Evolutionary conservation across 2,329 filamentous ascomycete genomes (phyloP), one percentile per base, ranked within the genome.

Genomic region (Aplosporella prunicola): DNA sequence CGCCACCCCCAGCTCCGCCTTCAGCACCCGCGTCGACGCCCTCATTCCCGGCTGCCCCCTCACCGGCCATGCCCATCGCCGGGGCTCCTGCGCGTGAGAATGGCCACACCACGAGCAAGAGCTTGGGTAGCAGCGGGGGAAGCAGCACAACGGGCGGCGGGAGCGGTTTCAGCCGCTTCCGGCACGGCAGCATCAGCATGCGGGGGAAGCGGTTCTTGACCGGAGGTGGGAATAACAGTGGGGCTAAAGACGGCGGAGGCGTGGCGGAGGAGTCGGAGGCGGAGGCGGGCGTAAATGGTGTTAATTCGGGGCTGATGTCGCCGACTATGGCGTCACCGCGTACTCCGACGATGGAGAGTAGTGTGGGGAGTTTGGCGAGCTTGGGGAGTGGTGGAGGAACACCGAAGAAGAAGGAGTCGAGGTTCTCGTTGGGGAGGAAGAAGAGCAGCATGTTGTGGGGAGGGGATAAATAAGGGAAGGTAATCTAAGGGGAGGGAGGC

Each of bases 121-220:
- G 57, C 16, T 46, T 58, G n/a, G n/a, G n/a, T n/a, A n/a, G n/a
- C n/a, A n/a, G n/a, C n/a, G n/a, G n/a, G n/a, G n/a, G n/a, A n/a
- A n/a, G n/a, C n/a, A n/a, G n/a, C n/a, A n/a, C n/a, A n/a, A n/a
- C n/a, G n/a, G n/a, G n/a, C n/a, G n/a, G n/a, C n/a, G n/a, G 56
- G 34, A 59, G 64, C 6, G 59, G 66, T 20, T 63, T 91, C 27
- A 76, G 75, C 50, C 71, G 83, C 29, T 78, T 82, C 45, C 74
- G 78, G 47, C 71, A 79, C 38, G 76, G 76, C 8, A 85, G 80
- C 57, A 89, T 84, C 64, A 87, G 83, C 45, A 72, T 93, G 65
- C 75, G 82, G 32, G 76, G 80, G 45, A 85, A 81, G 58, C 82
- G n/a, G n/a, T n/a, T n/a, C n/a, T n/a, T n/a, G n/a, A n/a, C n/a